Conservation (phyloP, 345 rosid genomes). For the Eutrema japonicum region DNA sequence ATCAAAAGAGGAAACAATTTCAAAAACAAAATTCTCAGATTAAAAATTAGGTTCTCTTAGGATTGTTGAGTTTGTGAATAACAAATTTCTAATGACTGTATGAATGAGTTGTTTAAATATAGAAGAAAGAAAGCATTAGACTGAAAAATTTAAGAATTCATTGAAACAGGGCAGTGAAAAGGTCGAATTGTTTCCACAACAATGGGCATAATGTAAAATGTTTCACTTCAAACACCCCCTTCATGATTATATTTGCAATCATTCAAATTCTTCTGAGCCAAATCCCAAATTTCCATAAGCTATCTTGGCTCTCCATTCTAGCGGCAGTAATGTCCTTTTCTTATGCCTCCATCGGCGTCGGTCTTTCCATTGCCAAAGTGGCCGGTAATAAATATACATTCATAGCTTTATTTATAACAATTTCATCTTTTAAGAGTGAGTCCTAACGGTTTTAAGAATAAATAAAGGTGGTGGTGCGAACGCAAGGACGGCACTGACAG, state of each 20-base stretch:
- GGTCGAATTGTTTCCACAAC: conserved; percentile 80
- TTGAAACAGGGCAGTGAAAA: conserved; percentile 68
- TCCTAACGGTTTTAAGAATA: conserved; percentile 8
- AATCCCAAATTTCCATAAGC: conserved; percentile 83
- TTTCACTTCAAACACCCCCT: conserved; percentile 58
- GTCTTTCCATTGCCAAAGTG: conserved; percentile 73
- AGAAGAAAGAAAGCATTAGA: neutral
- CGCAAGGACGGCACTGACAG: conserved; percentile 58
- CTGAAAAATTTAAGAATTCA: neutral
- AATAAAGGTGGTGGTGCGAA: conserved; percentile 42
- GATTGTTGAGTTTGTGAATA: neutral
- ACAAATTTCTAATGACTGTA: neutral
- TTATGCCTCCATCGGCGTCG: conserved; percentile 74
- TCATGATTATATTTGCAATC: conserved; percentile 71
- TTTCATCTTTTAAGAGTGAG: neutral
- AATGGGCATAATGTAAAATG: conserved; percentile 65
- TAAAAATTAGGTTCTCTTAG: neutral
- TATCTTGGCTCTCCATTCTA: conserved; percentile 82
- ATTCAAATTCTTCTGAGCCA: conserved; percentile 78
- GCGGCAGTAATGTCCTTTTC: conserved; percentile 91
- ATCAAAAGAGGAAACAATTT: conserved; percentile 8
- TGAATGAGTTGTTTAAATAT: neutral
- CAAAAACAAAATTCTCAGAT: neutral
- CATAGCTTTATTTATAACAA: neutral
- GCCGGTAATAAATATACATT: conserved; percentile 30